Conservation (phyloP, 1,284 basidiomycete species). For the Gymnopus androsaceus region DNA sequence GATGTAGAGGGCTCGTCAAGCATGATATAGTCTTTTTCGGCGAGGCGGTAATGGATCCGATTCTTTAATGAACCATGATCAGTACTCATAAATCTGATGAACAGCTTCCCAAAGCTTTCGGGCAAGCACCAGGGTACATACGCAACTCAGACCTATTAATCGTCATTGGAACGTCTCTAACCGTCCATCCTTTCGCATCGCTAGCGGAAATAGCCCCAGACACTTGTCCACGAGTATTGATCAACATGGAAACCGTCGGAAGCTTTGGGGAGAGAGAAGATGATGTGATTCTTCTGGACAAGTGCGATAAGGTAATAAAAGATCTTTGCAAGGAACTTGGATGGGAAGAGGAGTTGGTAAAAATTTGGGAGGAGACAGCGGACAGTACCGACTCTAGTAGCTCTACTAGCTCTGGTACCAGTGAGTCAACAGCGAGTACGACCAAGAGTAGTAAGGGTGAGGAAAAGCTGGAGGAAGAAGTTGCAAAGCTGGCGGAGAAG, state of each 20-base stretch:
- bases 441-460: constrained; percentile 17
- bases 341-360: constrained; percentile 66
- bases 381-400: constrained; percentile 16
- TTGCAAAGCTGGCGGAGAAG: constrained; percentile 37
- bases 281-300: constrained; percentile 65
- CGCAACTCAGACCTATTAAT: constrained; percentile 80
- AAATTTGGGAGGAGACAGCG: constrained; percentile 55
- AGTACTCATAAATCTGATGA: constrained; percentile 3
- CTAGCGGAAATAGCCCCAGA: constrained; percentile 52
- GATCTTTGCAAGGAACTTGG: constrained; percentile 65
- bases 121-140: constrained; percentile 47
- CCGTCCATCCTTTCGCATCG: constrained; percentile 76
- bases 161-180: constrained; percentile 90
- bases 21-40: constrained; percentile 97
- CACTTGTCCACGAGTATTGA: constrained; percentile 65
- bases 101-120: constrained; percentile 51
- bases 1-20: constrained; percentile 77
- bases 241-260: constrained; percentile 71
- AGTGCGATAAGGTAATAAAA: constrained; percentile 66
- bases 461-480: constrained; percentile 28
- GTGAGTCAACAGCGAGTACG: not conserved
- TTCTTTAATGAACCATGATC: not conserved
- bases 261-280: constrained; percentile 53
- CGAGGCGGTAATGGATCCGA: constrained; percentile 61
- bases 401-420: not conserved